Evolutionary conservation across 1,284 basidiomycete genomes (phyloP).

Genomic region (Fistulinella cinereoalba): DNA sequence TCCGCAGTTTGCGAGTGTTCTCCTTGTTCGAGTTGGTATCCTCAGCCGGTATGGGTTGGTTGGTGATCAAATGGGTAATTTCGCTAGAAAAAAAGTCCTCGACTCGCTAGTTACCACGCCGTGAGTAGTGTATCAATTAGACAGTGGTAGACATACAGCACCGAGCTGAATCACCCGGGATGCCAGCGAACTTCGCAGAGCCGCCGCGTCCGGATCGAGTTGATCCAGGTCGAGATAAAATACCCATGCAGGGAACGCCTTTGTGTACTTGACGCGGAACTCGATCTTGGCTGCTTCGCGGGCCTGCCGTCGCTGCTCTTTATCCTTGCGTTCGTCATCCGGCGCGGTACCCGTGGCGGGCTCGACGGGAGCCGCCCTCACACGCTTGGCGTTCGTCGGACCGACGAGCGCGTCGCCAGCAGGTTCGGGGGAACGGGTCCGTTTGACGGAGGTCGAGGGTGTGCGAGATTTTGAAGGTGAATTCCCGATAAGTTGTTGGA

Average conservation of each 20-base stretch:
- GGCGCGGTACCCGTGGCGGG: constrained; percentile 13
- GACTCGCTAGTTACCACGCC: constrained; percentile 52
- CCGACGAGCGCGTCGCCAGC: constrained; percentile 30
- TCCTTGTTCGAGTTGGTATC: constrained; percentile 58
- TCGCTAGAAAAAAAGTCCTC: constrained; percentile 86
- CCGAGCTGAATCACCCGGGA: constrained; percentile 64
- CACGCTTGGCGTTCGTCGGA: constrained; percentile 33
- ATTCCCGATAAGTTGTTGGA: constrained; percentile 33
- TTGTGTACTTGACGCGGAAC: constrained; percentile 82
- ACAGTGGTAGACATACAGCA: constrained; percentile 57
- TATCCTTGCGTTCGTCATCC: constrained; percentile 39
- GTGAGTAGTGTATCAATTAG: constrained; percentile 1
- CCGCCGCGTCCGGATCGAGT: constrained; percentile 46
- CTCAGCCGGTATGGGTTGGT: constrained; percentile 44
- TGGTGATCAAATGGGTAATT: constrained; percentile 85
- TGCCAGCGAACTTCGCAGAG: constrained; percentile 48
- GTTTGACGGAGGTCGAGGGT: constrained; percentile 42
- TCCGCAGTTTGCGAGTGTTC: constrained; percentile 44
- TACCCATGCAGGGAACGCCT: constrained; percentile 78
- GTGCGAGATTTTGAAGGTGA: constrained; percentile 31
- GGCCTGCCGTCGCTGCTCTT: constrained; percentile 43
- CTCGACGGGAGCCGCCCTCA: constrained; percentile 27
- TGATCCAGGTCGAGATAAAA: constrained; percentile 84
- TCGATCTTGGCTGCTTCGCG: constrained; percentile 64
- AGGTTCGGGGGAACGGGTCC: constrained; percentile 63